Percentiles rank a stretch among this genome's conserved stretches.
phyloP scores from a whole-genome alignment of 768 basidiomycete species.

The Pluteus cervinus region DNA sequence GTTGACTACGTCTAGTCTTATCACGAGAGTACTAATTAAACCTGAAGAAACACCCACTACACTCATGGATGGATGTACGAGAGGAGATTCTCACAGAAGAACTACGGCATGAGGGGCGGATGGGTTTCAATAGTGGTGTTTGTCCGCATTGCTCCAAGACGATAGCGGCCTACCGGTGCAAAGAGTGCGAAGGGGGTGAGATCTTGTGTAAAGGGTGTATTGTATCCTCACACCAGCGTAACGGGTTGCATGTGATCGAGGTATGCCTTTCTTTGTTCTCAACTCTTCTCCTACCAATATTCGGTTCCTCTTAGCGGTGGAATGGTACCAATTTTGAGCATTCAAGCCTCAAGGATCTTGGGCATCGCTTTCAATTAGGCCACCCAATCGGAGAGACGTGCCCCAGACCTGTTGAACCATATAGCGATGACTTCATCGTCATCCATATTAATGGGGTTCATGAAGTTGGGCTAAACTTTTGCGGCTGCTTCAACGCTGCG shows the following conservation, averaged over 20 bases:
- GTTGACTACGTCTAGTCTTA: too few relatives aligned
- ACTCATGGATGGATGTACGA: too few relatives aligned
- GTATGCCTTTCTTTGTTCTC: constrained; percentile 2
- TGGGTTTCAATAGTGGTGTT: too few relatives aligned
- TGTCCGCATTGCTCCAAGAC: too few relatives aligned
- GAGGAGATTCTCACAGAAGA: too few relatives aligned
- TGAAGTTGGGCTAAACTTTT: constrained; percentile 21
- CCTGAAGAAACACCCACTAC: too few relatives aligned
- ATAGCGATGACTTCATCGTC: constrained; percentile 20
- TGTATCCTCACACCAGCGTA: constrained; percentile 4
- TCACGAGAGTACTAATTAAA: too few relatives aligned
- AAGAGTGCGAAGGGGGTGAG: constrained; percentile 8
- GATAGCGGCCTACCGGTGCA: constrained; percentile 7
- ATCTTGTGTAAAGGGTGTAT: constrained; percentile 8
- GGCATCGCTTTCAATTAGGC: constrained; percentile 21
- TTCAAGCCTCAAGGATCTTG: constrained; percentile 13
- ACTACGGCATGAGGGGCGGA: too few relatives aligned
- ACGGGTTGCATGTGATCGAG: constrained; percentile 12
- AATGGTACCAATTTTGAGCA: constrained; percentile 9
- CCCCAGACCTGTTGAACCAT: constrained; percentile 6
- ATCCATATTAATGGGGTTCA: constrained; percentile 25
- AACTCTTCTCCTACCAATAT: too few relatives aligned
- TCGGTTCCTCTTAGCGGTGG: too few relatives aligned
- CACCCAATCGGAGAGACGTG: constrained; percentile 14
- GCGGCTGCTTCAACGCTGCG: constrained; percentile 16